Percentiles rank a stretch among this genome's conserved stretches.
phyloP scores from a whole-genome alignment of 257 asterid species.

The Gentiana dahurica region DNA sequence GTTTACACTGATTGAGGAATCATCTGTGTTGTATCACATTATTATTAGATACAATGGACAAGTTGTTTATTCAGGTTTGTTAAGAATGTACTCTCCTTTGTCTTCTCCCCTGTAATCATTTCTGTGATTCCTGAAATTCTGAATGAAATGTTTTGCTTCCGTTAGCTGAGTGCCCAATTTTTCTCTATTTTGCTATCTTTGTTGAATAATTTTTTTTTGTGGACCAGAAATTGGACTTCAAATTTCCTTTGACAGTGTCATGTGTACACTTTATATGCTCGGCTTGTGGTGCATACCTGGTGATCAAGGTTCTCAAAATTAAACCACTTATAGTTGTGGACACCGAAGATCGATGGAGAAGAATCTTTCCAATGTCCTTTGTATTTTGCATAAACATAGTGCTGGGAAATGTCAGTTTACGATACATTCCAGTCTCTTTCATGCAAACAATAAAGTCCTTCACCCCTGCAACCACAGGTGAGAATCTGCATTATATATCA shows the following conservation, averaged over 20 bases:
- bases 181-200: background rate
- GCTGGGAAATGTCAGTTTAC: constrained; percentile 65
- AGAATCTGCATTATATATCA: constrained; percentile 2
- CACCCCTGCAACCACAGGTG: constrained; percentile 83
- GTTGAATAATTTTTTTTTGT: constrained; percentile 2
- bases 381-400: constrained; percentile 74
- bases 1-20: no score
- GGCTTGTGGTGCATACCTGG: constrained; percentile 53
- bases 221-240: constrained; percentile 52
- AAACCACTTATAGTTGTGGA: constrained; percentile 64
- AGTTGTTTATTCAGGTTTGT: no score
- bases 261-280: constrained; percentile 62
- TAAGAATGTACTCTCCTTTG: no score
- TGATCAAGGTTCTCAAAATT: constrained; percentile 53
- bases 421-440: constrained; percentile 75
- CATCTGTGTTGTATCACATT: no score
- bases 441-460: constrained; percentile 85
- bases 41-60: no score
- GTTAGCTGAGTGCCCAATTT: no score
- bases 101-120: no score
- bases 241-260: constrained; percentile 55
- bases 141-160: no score
- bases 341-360: constrained; percentile 65
- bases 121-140: no score
- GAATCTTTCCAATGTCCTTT: constrained; percentile 79